Evolutionary conservation across 139 green algal species (phyloP).

Genomic region (Chlamydomonas applanata): DNA sequence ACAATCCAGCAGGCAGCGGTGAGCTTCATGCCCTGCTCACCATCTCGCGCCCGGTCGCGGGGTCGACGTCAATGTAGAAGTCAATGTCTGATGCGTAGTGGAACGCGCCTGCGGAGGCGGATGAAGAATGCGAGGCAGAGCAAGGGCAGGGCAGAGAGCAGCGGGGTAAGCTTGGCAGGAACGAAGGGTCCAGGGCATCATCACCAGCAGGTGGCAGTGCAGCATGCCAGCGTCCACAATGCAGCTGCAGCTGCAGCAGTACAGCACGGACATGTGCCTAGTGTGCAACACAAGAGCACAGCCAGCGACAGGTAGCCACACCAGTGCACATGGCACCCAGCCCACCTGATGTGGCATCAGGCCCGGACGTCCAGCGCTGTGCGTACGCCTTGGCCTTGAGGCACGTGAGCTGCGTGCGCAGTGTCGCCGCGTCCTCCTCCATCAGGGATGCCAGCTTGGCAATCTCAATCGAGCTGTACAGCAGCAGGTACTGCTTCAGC

Average conservation of each 20-base stretch:
- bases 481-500: conserved; percentile 85
- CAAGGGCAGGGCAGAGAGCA: too few species aligned
- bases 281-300: too few species aligned
- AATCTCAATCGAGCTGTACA: conserved; percentile 68
- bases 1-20: too few species aligned
- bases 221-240: too few species aligned
- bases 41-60: conserved; percentile 60
- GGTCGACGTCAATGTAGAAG: conserved; percentile 78
- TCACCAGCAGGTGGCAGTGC: too few species aligned
- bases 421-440: conserved; percentile 68
- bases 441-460: conserved; percentile 87
- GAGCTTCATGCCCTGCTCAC: conserved; percentile 30
- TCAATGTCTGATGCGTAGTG: conserved; percentile 64
- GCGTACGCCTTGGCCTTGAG: conserved; percentile 63
- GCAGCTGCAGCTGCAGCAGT: too few species aligned
- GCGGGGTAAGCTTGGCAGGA: too few species aligned
- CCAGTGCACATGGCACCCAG: too few species aligned
- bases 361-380: conserved; percentile 36
- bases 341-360: conserved; percentile 38
- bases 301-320: too few species aligned
- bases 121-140: too few species aligned
- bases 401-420: conserved; percentile 70
- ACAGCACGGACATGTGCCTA: too few species aligned
- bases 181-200: too few species aligned
- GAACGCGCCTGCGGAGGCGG: conserved; percentile 14